phyloP scores from a whole-genome alignment of 192 early-diverging fungal species.

The Powellomyces hirtus region DNA sequence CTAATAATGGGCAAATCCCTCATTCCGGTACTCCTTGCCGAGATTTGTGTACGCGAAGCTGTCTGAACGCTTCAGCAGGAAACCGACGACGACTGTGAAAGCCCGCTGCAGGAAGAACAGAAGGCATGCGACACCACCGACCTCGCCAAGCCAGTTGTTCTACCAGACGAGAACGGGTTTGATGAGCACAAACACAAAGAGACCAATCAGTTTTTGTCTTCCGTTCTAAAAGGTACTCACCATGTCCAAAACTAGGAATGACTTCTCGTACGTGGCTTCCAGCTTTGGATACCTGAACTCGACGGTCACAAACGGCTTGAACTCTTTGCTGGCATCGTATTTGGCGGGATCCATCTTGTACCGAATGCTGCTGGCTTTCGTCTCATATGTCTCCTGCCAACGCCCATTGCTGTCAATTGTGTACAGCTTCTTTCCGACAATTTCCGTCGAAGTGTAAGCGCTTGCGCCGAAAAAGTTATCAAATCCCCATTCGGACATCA shows the following conservation, averaged over 20 bases:
- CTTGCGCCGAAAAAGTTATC: slow-evolving; percentile 42
- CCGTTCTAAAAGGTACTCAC: slow-evolving; percentile 26
- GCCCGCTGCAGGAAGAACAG: slow-evolving; percentile 35
- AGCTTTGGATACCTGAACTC: slow-evolving; percentile 43
- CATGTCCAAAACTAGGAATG: slow-evolving; percentile 44
- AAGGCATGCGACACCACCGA: slow-evolving; percentile 39
- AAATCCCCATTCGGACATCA: slow-evolving; percentile 16
- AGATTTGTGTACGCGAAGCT: slow-evolving; percentile 32
- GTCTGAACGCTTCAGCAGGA: slow-evolving; percentile 36
- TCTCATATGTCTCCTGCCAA: slow-evolving; percentile 32
- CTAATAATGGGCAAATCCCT: slow-evolving; percentile 38
- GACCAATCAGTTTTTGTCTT: too few species aligned
- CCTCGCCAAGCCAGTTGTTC: slow-evolving; percentile 52
- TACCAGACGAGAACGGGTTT: slow-evolving; percentile 13
- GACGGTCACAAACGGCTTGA: slow-evolving; percentile 22
- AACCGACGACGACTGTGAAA: slow-evolving; percentile 21
- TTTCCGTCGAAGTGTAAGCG: slow-evolving; percentile 31
- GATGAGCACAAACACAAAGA: background rate
- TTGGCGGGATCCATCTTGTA: slow-evolving; percentile 23
- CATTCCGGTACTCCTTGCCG: slow-evolving; percentile 29
- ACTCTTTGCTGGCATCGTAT: background rate
- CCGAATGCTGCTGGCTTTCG: slow-evolving; percentile 33
- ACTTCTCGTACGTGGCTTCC: slow-evolving; percentile 45
- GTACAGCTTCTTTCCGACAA: slow-evolving; percentile 40
- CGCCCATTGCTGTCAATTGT: slow-evolving; percentile 26